These are phyloP conservation scores for Calonectria montana DNA, from an alignment of 2,329 filamentous ascomycete genomes.

Conservation along the genomic window DNA sequence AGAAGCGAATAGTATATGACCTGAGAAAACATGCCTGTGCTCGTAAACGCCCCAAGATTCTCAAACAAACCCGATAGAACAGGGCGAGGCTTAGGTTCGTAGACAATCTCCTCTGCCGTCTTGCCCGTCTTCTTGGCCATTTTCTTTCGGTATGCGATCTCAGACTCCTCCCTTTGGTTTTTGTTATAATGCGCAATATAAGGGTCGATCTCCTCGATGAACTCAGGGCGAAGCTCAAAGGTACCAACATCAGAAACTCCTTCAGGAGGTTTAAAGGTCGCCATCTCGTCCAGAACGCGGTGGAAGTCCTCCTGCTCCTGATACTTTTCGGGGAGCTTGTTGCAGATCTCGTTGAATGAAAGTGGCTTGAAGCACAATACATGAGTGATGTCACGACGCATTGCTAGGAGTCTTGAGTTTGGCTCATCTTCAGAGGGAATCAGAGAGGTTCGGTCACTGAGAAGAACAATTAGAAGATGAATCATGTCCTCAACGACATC, in stretches of 20 bases:
- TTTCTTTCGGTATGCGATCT: conserved; percentile 87
- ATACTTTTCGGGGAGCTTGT: conserved; percentile 87
- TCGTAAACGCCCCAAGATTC: conserved; percentile 81
- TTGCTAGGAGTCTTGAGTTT: conserved; percentile 74
- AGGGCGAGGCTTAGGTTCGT: conserved; percentile 84
- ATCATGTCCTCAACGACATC: conserved; percentile 97
- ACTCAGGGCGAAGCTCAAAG: conserved; percentile 90
- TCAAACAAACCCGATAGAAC: conserved; percentile 84
- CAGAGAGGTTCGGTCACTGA: conserved; percentile 89
- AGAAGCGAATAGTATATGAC: conserved; percentile 89
- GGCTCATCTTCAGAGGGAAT: conserved; percentile 74
- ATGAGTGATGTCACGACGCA: conserved; percentile 91
- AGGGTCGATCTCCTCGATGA: conserved; percentile 89
- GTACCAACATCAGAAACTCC: conserved; percentile 92
- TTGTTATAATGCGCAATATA: conserved; percentile 97
- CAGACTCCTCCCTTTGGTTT: conserved; percentile 96
- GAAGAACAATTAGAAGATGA: conserved; percentile 88
- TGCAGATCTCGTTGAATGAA: conserved; percentile 91
- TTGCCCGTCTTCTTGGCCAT: conserved; percentile 90
- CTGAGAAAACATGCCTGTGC: conserved; percentile 87
- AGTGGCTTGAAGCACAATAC: conserved; percentile 96
- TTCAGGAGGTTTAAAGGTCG: conserved; percentile 89
- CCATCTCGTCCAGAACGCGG: conserved; percentile 85
- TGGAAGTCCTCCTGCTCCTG: conserved; percentile 92
- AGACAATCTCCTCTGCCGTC: conserved; percentile 84